Percentiles rank a stretch among this genome's conserved stretches.
These are phyloP conservation scores for Meyerozyma sp. DNA, from an alignment of 1,139 yeast species.

Conservation along the genomic window DNA sequence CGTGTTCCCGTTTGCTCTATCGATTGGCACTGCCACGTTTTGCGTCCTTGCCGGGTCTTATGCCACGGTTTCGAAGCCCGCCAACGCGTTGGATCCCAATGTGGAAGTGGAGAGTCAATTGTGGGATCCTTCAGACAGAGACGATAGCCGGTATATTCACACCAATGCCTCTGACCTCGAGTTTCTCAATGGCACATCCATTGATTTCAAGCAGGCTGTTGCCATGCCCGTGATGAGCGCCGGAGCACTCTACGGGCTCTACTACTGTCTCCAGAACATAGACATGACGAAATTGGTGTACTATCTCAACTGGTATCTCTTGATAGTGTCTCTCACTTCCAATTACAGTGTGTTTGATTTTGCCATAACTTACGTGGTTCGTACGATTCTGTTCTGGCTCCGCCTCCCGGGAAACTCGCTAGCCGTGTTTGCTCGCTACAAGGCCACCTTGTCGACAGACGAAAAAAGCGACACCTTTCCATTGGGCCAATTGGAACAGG, in stretches of 20 bases:
- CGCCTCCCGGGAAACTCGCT: constrained; percentile 11
- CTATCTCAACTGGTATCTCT: constrained; percentile 26
- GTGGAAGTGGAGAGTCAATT: constrained; percentile 21
- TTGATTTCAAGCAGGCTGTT: constrained; percentile 21
- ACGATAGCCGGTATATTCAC: constrained; percentile 17
- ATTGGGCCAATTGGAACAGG: constrained; percentile 18
- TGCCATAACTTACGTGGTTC: constrained; percentile 12
- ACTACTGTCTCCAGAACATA: constrained; percentile 27
- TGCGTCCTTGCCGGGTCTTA: constrained; percentile 34
- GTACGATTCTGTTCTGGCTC: constrained; percentile 14
- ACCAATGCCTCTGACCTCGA: constrained; percentile 14
- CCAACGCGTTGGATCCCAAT: constrained; percentile 37
- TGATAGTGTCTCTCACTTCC: constrained; percentile 21
- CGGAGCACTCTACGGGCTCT: constrained; percentile 25
- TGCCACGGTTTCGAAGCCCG: constrained; percentile 39
- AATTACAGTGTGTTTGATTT: constrained; percentile 16
- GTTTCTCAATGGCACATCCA: constrained; percentile 6
- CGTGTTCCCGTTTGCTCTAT: constrained; percentile 4
- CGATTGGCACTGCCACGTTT: constrained; percentile 17
- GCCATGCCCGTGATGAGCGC: constrained; percentile 40
- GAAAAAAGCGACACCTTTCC: constrained; percentile 13
- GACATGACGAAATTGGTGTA: constrained; percentile 20
- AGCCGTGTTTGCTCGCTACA: constrained; percentile 17
- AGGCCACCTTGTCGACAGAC: constrained; percentile 26
- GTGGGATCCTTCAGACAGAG: constrained; percentile 46